Evolutionary conservation across 768 basidiomycete species (phyloP), one percentile per base, ranked within the genome.

Genomic region (Amanita phalloides): DNA sequence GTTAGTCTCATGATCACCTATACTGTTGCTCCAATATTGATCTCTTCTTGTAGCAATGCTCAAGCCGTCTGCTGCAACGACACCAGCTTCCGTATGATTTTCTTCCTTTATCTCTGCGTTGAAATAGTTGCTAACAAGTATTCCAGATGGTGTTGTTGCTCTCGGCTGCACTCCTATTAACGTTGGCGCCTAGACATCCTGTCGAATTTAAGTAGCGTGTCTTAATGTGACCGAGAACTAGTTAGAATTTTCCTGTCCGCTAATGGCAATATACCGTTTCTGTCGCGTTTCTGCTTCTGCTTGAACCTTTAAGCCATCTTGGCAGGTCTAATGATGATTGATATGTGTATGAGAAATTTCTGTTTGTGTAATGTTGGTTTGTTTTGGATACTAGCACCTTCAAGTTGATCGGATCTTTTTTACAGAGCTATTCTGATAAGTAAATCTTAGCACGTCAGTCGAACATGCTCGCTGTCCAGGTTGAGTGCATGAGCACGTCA

Each of bases 111-210:
- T 7, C 26, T 6, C 7, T 10, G 14, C 21, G 0, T 20, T 39
- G 20, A 21, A 32, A 2, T 38, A 51, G 1, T 33, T 42, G 38
- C 23, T 47, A 11, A 49, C 36, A 1, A 8, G 17, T 6, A 33
- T 46, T 38, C 3, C 48, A 63, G 63, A 61, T 25, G 64, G 63
- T 11, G 36, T 62, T 21, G 45, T 66, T 39, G 60, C 53, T 32
- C 20, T 65, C 44, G 64, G 64, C 17, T 66, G 64, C 61, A 54
- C 58, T 14, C 63, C 66, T 33, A 57, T 63, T 57, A 65, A 63
- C 49, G 11, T 63, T 57, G 59, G 57, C 53, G 48, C 58, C 43
- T 67, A 57, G 55, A 41, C 20, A 1, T 43, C 30, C 26, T 0
- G 3, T 21, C 3, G 25, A 14, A 25, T 10, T 20, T 37, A 7